phyloP scores from a whole-genome alignment of 148 eudicot genomes.

The Diospyros kaki region DNA sequence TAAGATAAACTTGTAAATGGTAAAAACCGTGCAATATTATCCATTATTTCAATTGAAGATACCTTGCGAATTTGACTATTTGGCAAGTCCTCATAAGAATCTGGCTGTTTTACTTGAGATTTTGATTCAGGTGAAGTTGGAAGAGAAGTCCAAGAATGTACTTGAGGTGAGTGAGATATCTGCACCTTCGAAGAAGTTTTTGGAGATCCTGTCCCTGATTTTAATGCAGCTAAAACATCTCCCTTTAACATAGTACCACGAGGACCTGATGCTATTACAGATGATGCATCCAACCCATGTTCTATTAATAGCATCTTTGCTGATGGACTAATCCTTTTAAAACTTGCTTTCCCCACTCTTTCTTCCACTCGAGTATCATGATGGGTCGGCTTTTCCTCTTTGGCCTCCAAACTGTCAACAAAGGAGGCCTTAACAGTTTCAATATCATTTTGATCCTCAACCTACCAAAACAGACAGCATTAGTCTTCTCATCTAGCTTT shows the following conservation, averaged over 20 bases:
- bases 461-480: slow-evolving; percentile 41
- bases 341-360: slow-evolving; percentile 34
- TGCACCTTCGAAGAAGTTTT: slow-evolving; percentile 35
- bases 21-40: background rate
- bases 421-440: slow-evolving; percentile 51
- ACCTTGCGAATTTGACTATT: slow-evolving; percentile 99
- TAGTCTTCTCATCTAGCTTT: slow-evolving; percentile 2
- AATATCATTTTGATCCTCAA: slow-evolving; percentile 74
- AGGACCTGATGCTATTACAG: slow-evolving; percentile 82
- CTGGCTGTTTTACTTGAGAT: slow-evolving; percentile 34
- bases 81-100: slow-evolving; percentile 63
- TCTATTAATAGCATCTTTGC: slow-evolving; percentile 76
- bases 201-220: slow-evolving; percentile 63
- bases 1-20: slow-evolving; percentile 2
- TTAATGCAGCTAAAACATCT: slow-evolving; percentile 82
- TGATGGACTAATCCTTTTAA: slow-evolving; percentile 80
- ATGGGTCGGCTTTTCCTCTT: slow-evolving; percentile 44
- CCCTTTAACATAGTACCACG: slow-evolving; percentile 89
- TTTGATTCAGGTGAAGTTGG: slow-evolving; percentile 28
- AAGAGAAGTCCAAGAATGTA: slow-evolving; percentile 29
- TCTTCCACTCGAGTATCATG: slow-evolving; percentile 33
- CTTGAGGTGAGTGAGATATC: slow-evolving; percentile 33
- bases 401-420: slow-evolving; percentile 23
- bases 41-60: slow-evolving; percentile 11
- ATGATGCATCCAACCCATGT: slow-evolving; percentile 73